These are phyloP conservation scores for Triticum aestivum DNA, from an alignment of 176 grass and related monocot genomes.

Conservation along the genomic window IWGSC_CS_RefSeq_v2.1 NC_057800.1:25438013-25438512, in stretches of 20 bases:
- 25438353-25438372: constrained; percentile 53
- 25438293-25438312: background rate
- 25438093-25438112: constrained; percentile 65
- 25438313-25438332: background rate
- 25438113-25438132: constrained; percentile 80
- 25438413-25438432: constrained; percentile 10
- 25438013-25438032: constrained; percentile 52
- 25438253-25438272: constrained; percentile 55
- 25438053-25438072: constrained; percentile 41
- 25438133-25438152: constrained; percentile 67
- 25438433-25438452: constrained; percentile 30
- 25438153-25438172: constrained; percentile 76
- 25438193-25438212: constrained; percentile 57
- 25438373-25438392: constrained; percentile 48
- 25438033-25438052: constrained; percentile 54
- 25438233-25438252: constrained; percentile 57
- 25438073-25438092: constrained; percentile 50
- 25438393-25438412: background rate
- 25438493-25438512: background rate
- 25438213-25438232: constrained; percentile 68
- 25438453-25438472: constrained; percentile 26
- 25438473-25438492: background rate
- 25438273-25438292: background rate
- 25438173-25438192: constrained; percentile 68
- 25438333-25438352: constrained; percentile 40